Conservation (phyloP, 1,284 basidiomycete species). For the Exobasidium rhododendri region DNA sequence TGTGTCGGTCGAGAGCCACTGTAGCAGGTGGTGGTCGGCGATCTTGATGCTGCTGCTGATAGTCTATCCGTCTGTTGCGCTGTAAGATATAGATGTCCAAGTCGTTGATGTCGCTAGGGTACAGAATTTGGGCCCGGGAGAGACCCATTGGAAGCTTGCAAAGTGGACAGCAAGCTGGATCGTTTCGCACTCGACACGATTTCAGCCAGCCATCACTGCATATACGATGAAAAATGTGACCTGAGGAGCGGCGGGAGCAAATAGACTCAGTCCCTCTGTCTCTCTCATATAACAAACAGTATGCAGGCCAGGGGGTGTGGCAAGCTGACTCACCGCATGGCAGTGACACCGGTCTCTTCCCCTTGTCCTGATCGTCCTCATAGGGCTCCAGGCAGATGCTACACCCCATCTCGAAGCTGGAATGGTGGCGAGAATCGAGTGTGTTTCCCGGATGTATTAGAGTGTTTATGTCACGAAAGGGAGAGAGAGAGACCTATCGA, state of each 20-base stretch:
- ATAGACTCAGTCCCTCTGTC: too few relatives aligned
- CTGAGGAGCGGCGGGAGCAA: too few relatives aligned
- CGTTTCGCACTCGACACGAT: background rate
- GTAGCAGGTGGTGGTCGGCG: background rate
- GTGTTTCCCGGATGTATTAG: too few relatives aligned
- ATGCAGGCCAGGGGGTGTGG: background rate
- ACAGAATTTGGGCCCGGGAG: background rate
- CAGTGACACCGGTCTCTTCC: constrained; percentile 11
- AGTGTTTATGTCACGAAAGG: too few relatives aligned
- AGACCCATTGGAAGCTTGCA: constrained; percentile 4
- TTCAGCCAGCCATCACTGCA: constrained; percentile 12
- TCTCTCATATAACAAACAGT: too few relatives aligned
- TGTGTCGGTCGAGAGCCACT: background rate
- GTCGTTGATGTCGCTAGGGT: constrained; percentile 8
- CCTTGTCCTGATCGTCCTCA: constrained; percentile 12
- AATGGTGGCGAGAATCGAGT: too few relatives aligned
- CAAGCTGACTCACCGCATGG: constrained; percentile 12
- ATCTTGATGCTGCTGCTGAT: background rate
- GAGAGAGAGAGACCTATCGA: too few relatives aligned
- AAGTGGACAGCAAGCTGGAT: constrained; percentile 10
- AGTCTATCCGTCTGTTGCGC: background rate
- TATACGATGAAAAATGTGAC: constrained; percentile 4
- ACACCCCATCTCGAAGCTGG: too few relatives aligned
- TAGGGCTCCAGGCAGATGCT: constrained; percentile 14
- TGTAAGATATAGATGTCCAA: constrained; percentile 8